Percentiles rank a stretch among this genome's conserved stretches.
phyloP scores from a whole-genome alignment of 2,329 filamentous ascomycete species.

The Beauveria varroae region DNA sequence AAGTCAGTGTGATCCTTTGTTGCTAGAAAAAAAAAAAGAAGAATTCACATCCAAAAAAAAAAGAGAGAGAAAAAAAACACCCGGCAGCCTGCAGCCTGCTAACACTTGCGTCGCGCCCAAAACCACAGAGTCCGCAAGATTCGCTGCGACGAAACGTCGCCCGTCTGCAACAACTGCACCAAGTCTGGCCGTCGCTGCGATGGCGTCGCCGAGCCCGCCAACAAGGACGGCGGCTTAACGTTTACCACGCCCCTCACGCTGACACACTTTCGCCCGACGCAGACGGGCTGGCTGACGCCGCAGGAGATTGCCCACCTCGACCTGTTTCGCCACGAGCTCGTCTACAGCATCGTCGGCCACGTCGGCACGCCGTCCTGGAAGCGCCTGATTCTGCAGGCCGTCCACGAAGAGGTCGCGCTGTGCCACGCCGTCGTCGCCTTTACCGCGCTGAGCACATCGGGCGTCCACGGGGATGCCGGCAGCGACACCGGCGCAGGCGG shows the following conservation, averaged over 20 bases:
- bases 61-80: background rate
- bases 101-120: background rate
- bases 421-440: slow-evolving; percentile 14
- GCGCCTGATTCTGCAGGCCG: slow-evolving; percentile 12
- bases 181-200: slow-evolving; percentile 14
- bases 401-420: slow-evolving; percentile 11
- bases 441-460: slow-evolving; percentile 7
- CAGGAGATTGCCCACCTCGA: slow-evolving; percentile 9
- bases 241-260: slow-evolving; percentile 17
- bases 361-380: slow-evolving; percentile 11
- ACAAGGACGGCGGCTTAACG: slow-evolving; percentile 10
- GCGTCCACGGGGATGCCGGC: background rate
- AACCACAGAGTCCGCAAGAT: slow-evolving; percentile 15
- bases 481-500: background rate
- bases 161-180: slow-evolving; percentile 14
- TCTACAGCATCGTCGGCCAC: slow-evolving; percentile 14
- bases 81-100: background rate
- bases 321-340: slow-evolving; percentile 12
- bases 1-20: slow-evolving; percentile 6
- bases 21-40: background rate
- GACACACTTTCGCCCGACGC: slow-evolving; percentile 13
- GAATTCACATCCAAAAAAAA: background rate
- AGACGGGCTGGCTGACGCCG: slow-evolving; percentile 11
- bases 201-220: slow-evolving; percentile 11
- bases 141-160: slow-evolving; percentile 15